Percentiles rank a stretch among this genome's conserved stretches.
phyloP scores from a whole-genome alignment of 345 rosid genomes.

The Turnera subulata region DNA sequence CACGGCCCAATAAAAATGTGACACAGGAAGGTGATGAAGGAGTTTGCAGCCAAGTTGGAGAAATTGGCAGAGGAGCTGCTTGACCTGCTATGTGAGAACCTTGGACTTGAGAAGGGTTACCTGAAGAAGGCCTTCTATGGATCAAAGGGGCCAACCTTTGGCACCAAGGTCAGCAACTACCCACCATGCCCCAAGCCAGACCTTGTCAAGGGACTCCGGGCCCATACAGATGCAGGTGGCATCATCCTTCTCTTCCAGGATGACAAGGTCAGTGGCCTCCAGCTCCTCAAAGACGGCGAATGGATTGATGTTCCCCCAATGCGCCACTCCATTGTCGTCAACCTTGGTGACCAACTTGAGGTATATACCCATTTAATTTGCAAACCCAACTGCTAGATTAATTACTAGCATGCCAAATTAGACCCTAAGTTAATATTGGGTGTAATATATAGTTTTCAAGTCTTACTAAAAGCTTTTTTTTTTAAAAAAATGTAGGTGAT shows the following conservation, averaged over 20 bases:
- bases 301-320: conserved; percentile 90
- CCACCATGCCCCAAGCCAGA: conserved; percentile 95
- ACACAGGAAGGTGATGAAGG: conserved; percentile 64
- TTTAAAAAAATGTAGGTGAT: conserved; percentile 46
- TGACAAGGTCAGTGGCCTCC: conserved; percentile 88
- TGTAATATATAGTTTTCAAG: background rate
- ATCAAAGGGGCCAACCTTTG: conserved; percentile 69
- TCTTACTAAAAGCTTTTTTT: background rate
- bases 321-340: conserved; percentile 79
- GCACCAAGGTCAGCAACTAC: conserved; percentile 85
- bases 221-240: conserved; percentile 98
- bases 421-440: background rate
- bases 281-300: conserved; percentile 77
- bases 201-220: conserved; percentile 80
- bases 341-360: conserved; percentile 96
- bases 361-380: too few relatives aligned
- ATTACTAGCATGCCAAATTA: background rate
- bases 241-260: conserved; percentile 84
- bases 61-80: conserved; percentile 75
- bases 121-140: conserved; percentile 67
- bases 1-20: background rate
- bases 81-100: conserved; percentile 78
- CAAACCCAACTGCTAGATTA: too few relatives aligned
- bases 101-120: conserved; percentile 75
- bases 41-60: conserved; percentile 68